Conservation (phyloP, 345 rosid genomes). For the Zanthoxylum bungeanum region DNA sequence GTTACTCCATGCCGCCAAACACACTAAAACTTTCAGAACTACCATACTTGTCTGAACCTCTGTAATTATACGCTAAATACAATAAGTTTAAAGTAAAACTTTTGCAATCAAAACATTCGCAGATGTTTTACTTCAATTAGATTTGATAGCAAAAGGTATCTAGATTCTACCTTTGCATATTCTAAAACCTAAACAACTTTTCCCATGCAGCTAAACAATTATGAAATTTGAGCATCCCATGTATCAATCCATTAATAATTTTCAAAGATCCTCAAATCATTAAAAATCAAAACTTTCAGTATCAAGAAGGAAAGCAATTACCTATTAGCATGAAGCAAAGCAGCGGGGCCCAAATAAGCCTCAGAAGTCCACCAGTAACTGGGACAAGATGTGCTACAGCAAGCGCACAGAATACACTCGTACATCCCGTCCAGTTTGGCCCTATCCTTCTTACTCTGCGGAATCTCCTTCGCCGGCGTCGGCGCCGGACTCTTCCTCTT, state of each 20-base stretch:
- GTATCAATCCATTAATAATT: background rate
- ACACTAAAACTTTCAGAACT: background rate
- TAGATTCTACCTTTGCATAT: background rate
- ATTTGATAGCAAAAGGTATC: background rate
- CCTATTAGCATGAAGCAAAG: constrained; percentile 94
- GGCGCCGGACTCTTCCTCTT: constrained; percentile 81
- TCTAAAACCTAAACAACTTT: background rate
- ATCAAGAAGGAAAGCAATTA: constrained; percentile 20
- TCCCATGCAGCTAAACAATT: background rate
- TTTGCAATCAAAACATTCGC: background rate
- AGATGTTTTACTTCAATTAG: background rate
- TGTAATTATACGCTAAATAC: too few species aligned
- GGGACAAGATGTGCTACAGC: constrained; percentile 93
- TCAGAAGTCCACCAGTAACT: constrained; percentile 99
- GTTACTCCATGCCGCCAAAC: background rate
- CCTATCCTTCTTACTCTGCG: constrained; percentile 87
- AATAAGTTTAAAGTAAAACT: too few species aligned
- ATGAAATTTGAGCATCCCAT: background rate
- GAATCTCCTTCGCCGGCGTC: constrained; percentile 70
- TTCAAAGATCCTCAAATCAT: background rate
- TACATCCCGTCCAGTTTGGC: constrained; percentile 96
- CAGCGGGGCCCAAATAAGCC: constrained; percentile 90
- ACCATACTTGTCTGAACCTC: background rate
- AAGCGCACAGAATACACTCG: constrained; percentile 91
- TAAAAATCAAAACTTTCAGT: background rate